These are phyloP conservation scores for Septoria linicola DNA, from an alignment of 2,329 filamentous ascomycete genomes.

Conservation along the genomic window DNA sequence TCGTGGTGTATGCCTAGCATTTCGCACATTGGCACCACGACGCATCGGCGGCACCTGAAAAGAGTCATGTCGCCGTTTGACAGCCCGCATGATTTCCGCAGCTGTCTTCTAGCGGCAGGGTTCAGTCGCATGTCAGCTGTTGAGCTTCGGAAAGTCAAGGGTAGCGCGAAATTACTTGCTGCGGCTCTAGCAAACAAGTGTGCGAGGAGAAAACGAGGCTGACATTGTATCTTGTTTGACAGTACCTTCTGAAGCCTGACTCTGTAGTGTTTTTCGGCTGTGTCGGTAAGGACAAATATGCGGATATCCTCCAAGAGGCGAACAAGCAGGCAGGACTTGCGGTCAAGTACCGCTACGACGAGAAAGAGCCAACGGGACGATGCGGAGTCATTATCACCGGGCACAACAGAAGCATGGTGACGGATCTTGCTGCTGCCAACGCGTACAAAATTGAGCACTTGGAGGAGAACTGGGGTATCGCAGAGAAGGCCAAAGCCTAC, in stretches of 20 bases:
- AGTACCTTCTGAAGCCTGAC: slow-evolving; percentile 88
- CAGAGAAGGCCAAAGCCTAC: slow-evolving; percentile 82
- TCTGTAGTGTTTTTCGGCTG: slow-evolving; percentile 92
- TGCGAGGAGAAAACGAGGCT: slow-evolving; percentile 10
- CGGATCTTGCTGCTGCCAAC: slow-evolving; percentile 93
- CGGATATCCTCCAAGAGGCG: slow-evolving; percentile 80
- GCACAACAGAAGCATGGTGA: slow-evolving; percentile 91
- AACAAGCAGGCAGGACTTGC: slow-evolving; percentile 84
- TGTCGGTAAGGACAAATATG: slow-evolving; percentile 94
- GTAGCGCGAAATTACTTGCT: no score
- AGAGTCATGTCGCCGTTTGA: no score
- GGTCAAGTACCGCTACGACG: slow-evolving; percentile 92
- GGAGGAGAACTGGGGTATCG: slow-evolving; percentile 90
- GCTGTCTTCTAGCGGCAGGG: not conserved
- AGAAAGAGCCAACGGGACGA: slow-evolving; percentile 79
- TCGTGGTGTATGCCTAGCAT: no score
- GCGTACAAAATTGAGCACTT: slow-evolving; percentile 94
- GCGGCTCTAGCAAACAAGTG: no score
- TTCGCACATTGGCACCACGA: no score
- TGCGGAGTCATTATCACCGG: slow-evolving; percentile 97
- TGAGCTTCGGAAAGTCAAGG: no score
- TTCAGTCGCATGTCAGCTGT: not conserved
- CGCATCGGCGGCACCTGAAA: no score
- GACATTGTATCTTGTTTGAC: slow-evolving; percentile 11
- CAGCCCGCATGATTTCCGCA: no score